phyloP scores from a whole-genome alignment of 345 rosid genomes.

The Lepidium aucheri region DNA sequence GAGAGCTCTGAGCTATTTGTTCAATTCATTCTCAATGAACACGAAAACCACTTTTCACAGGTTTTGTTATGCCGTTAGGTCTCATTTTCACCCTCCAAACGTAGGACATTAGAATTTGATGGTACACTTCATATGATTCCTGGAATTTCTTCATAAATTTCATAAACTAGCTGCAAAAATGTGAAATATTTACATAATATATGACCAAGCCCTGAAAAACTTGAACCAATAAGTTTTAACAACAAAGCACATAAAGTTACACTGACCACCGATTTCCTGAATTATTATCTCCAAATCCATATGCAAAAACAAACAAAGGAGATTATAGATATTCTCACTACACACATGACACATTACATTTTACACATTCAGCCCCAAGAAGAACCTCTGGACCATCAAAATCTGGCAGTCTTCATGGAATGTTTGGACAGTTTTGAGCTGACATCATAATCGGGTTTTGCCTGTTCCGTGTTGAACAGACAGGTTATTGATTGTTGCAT shows the following conservation, averaged over 20 bases:
- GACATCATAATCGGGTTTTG: slow-evolving; percentile 10
- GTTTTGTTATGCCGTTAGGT: slow-evolving; percentile 8
- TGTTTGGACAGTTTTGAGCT: not conserved
- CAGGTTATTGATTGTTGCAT: not conserved
- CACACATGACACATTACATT: slow-evolving; percentile 2
- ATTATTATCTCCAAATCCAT: not conserved
- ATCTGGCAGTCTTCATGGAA: slow-evolving; percentile 4
- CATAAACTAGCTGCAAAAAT: not conserved
- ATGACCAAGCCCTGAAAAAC: not conserved
- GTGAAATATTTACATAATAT: not conserved
- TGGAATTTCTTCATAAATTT: not conserved
- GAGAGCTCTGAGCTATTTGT: not conserved
- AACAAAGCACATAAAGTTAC: not conserved
- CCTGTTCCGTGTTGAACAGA: slow-evolving; percentile 11
- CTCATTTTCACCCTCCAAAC: not conserved
- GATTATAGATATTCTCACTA: not conserved
- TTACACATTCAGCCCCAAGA: not conserved
- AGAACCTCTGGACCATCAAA: slow-evolving; percentile 14
- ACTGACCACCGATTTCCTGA: not conserved
- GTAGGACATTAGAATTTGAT: not conserved
- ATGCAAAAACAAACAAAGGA: not conserved
- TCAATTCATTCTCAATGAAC: slow-evolving; percentile 1
- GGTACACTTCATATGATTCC: not conserved
- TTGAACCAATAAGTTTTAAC: not conserved
- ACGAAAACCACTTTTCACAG: slow-evolving; percentile 1